Evolutionary conservation across 1,284 basidiomycete genomes (phyloP), one percentile per base, ranked within the genome.

Genomic region (Stereum hirsutum): DNA sequence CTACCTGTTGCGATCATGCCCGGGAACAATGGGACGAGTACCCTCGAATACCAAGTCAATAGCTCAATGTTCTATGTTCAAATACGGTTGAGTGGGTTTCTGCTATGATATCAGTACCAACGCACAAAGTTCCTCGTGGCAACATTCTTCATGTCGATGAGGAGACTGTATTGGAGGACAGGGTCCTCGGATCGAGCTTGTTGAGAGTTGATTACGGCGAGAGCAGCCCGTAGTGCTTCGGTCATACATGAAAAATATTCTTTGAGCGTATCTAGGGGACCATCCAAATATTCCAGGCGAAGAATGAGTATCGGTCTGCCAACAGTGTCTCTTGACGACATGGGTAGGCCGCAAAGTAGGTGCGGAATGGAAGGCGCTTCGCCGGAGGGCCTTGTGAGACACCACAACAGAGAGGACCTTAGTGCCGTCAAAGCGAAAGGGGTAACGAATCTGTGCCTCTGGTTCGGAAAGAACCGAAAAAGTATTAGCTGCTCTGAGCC

Each of bases 1-100:
- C 52, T 57, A 81, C 83, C 80, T 55, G 80, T 78, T 28, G 77
- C 84, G 33, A 89, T 63, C 74, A 89, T 74, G 41, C 86, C 86
- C 36, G 88, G 84, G 62, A 80, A 89, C 44, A 75, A 73, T 25
- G 82, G 81, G 37, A 79, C 66, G 21, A 81, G 62, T 54, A 86
- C 79, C 51, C 75, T 70, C 47, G 78, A 53, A 39, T 73, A 69
- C 81, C 80, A 87, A 21, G 69, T 65, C 32, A 81, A 62, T 10
- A 84, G 56, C 47, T 85, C 78, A 28, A 79, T 54, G 52, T 72
- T 74, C 77, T 85, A 10, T 12, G 23, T 4, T 15, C 23, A 17
- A 19, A 30, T 6, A 44, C 52, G 45, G 36, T 44, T 38, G 43
- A 49, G 4, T 42, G 15, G 20, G 31, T 35, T 11, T 20, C 39